These are phyloP conservation scores for Cairneyella variabilis DNA, from an alignment of 495 filamentous ascomycete genomes.

Conservation along the genomic window DNA sequence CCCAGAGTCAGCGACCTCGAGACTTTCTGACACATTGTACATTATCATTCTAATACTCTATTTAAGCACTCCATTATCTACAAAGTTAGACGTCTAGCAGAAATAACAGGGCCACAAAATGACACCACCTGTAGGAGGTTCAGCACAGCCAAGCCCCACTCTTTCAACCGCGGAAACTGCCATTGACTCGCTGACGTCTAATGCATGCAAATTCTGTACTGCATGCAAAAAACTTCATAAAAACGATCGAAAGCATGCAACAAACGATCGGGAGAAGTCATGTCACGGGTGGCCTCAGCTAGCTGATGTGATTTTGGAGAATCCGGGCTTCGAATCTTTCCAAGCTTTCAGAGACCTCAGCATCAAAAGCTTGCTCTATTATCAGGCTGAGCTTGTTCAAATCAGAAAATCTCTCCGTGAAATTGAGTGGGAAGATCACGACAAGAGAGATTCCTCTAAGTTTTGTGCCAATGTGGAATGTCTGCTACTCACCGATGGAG, in stretches of 20 bases:
- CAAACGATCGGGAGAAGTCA: not conserved
- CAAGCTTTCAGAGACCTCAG: conserved; percentile 27
- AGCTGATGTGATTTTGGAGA: conserved; percentile 20
- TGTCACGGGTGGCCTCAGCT: conserved; percentile 27
- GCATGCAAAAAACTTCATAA: too few species aligned
- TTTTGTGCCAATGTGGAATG: not conserved
- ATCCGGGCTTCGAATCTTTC: conserved; percentile 26
- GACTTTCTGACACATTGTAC: too few species aligned
- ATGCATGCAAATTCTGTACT: too few species aligned
- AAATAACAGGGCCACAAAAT: too few species aligned
- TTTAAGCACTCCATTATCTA: too few species aligned
- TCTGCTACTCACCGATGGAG: not conserved
- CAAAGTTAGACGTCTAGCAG: too few species aligned
- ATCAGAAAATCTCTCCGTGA: conserved; percentile 4
- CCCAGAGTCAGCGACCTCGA: too few species aligned
- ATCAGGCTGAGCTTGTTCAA: conserved; percentile 22
- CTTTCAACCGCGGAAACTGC: too few species aligned
- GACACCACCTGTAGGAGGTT: too few species aligned
- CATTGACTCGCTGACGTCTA: too few species aligned
- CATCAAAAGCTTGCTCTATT: conserved; percentile 32
- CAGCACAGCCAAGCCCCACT: too few species aligned
- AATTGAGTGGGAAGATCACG: not conserved
- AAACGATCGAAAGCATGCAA: not conserved
- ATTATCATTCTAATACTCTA: too few species aligned
- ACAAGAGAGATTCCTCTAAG: not conserved